phyloP scores from a whole-genome alignment of 2,329 filamentous ascomycete species.

The Pseudonectria buxi region DNA sequence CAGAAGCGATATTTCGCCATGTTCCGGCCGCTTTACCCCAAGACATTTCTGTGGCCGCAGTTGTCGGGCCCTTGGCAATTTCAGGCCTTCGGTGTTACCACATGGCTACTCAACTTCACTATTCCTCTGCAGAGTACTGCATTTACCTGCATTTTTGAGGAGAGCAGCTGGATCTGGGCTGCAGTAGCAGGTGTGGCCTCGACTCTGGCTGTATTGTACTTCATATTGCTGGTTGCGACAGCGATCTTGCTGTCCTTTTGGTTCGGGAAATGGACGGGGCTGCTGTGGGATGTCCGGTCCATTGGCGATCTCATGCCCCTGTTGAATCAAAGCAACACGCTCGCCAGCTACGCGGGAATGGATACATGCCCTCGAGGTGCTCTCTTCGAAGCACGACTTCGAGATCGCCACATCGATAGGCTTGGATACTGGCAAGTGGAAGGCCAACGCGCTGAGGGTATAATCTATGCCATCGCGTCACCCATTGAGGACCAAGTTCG shows the following conservation, averaged over 20 bases:
- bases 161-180: conserved; percentile 69
- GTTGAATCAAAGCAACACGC: conserved; percentile 71
- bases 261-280: conserved; percentile 58
- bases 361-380: conserved; percentile 43
- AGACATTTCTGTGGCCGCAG: conserved; percentile 57
- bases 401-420: conserved; percentile 55
- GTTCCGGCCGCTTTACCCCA: conserved; percentile 62
- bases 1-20: conserved; percentile 56
- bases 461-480: conserved; percentile 73
- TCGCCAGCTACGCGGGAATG: conserved; percentile 65
- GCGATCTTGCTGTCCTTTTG: conserved; percentile 55
- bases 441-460: conserved; percentile 51
- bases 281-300: conserved; percentile 79
- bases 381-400: conserved; percentile 47
- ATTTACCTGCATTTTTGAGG: conserved; percentile 57
- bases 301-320: conserved; percentile 75
- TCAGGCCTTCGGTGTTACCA: conserved; percentile 57
- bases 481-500: conserved; percentile 25
- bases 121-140: conserved; percentile 74
- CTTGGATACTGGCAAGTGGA: conserved; percentile 83
- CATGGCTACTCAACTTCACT: conserved; percentile 74
- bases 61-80: conserved; percentile 59
- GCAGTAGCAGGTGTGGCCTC: conserved; percentile 72
- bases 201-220: conserved; percentile 68
- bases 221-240: conserved; percentile 54